Conservation (phyloP, 768 basidiomycete species). For the Butyriboletus loyo region DNA sequence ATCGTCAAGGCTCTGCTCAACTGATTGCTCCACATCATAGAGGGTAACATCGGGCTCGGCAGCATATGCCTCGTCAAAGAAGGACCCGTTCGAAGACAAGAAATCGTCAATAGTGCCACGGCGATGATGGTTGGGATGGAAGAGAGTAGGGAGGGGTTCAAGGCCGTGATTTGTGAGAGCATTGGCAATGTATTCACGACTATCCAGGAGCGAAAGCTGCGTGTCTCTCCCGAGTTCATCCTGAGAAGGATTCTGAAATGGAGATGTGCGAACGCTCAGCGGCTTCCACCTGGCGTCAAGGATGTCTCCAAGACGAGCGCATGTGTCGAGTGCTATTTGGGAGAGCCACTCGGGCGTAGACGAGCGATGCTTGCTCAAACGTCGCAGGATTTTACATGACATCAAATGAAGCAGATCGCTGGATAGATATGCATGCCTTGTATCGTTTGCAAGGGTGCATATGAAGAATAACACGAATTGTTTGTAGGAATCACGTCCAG, state of each 20-base stretch:
- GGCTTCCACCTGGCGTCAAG: conserved; percentile 34
- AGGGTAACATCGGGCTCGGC: conserved; percentile 21
- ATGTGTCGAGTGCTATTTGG: conserved; percentile 36
- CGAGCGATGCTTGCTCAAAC: conserved; percentile 11
- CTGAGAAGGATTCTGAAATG: conserved; percentile 15
- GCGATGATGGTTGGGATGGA: background rate
- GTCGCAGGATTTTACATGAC: conserved; percentile 18
- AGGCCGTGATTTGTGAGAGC: conserved; percentile 4
- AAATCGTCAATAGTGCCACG: conserved; percentile 15
- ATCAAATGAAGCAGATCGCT: conserved; percentile 27
- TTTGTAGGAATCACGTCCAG: conserved; percentile 37
- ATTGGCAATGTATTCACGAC: conserved; percentile 26
- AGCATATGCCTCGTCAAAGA: conserved; percentile 4
- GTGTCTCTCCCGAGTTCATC: conserved; percentile 25
- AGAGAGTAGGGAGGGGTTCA: background rate
- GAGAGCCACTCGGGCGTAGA: conserved; percentile 29
- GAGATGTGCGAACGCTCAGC: conserved; percentile 22
- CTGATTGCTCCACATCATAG: conserved; percentile 36
- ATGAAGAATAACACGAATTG: conserved; percentile 44
- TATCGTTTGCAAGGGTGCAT: conserved; percentile 21
- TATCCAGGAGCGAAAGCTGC: conserved; percentile 30
- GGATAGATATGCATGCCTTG: conserved; percentile 4
- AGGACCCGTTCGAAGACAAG: conserved; percentile 10
- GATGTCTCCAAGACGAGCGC: conserved; percentile 6
- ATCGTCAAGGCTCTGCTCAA: conserved; percentile 29